Percentiles rank a stretch among this genome's conserved stretches.
phyloP scores from a whole-genome alignment of 2,329 filamentous ascomycete genomes.

The Aspergillus amoenus region DNA sequence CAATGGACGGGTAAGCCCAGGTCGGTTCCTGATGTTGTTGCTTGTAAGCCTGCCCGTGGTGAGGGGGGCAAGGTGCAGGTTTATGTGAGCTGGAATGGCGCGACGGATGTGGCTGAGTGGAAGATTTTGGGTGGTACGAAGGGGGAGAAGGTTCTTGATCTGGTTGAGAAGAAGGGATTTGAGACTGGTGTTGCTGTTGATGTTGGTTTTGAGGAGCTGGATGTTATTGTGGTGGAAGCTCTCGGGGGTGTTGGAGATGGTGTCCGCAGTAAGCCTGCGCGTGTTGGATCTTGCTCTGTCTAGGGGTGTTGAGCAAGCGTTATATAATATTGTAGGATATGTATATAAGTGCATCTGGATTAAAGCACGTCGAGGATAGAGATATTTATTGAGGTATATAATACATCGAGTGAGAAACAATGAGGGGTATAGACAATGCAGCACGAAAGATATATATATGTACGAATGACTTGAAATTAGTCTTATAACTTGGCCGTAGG shows the following conservation, averaged over 20 bases:
- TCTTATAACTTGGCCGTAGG: constrained; percentile 33
- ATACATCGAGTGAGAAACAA: not conserved
- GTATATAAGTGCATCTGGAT: too few relatives aligned
- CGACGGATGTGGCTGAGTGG: constrained; percentile 1
- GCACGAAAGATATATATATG: not conserved
- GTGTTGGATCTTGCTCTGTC: not conserved
- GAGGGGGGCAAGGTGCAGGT: not conserved
- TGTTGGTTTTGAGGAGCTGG: not conserved
- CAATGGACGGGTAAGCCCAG: constrained; percentile 21
- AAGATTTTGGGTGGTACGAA: not conserved
- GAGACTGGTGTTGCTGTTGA: constrained; percentile 2
- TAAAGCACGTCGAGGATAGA: too few relatives aligned
- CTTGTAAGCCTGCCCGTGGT: not conserved
- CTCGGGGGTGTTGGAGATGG: constrained; percentile 21
- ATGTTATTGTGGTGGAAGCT: constrained; percentile 18
- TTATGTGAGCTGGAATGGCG: constrained; percentile 10
- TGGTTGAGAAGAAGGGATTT: constrained; percentile 6
- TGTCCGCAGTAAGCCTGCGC: not conserved
- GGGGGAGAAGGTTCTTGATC: not conserved
- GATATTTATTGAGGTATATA: not conserved
- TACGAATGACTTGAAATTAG: not conserved
- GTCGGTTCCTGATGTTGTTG: not conserved
- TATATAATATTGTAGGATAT: too few relatives aligned
- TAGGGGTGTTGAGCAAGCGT: too few relatives aligned
- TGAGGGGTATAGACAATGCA: not conserved